Conservation (phyloP, 2,329 filamentous ascomycete species). For the Fusarium pseudocircinatum region DNA sequence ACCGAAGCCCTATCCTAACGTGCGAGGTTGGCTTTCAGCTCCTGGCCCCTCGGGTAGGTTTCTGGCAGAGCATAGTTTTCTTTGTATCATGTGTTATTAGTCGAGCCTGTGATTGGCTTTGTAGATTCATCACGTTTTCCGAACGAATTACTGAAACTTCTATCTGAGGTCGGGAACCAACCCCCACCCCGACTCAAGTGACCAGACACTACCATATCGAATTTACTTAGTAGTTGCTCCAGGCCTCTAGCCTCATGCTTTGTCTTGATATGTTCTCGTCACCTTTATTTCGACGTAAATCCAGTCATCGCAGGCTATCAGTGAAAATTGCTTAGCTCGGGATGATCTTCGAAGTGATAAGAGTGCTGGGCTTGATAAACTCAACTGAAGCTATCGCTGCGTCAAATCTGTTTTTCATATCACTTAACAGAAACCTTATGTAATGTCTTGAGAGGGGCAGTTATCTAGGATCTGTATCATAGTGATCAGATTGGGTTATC, state of each 20-base stretch:
- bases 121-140: neutral
- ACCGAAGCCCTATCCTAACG: conserved; percentile 14
- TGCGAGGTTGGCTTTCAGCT: neutral
- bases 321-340: neutral
- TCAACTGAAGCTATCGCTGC: neutral
- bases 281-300: neutral
- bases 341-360: neutral
- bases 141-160: neutral
- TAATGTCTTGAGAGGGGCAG: conserved; percentile 3
- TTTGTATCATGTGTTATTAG: conserved; percentile 7
- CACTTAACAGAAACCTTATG: neutral
- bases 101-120: conserved; percentile 9
- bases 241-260: neutral
- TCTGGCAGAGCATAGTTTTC: neutral
- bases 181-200: neutral
- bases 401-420: neutral
- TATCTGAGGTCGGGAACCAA: neutral
- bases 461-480: neutral
- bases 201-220: neutral
- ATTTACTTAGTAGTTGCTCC: neutral
- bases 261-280: neutral
- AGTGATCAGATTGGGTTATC: neutral
- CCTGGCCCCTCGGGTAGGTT: neutral
- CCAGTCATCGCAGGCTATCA: neutral
- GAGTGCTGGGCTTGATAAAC: too few relatives aligned